A percentile compares a stretch with the other conserved stretches of the same genome.
phyloP scores from a whole-genome alignment of 2,329 filamentous ascomycete species.

The Cordyceps tenuipes region DNA sequence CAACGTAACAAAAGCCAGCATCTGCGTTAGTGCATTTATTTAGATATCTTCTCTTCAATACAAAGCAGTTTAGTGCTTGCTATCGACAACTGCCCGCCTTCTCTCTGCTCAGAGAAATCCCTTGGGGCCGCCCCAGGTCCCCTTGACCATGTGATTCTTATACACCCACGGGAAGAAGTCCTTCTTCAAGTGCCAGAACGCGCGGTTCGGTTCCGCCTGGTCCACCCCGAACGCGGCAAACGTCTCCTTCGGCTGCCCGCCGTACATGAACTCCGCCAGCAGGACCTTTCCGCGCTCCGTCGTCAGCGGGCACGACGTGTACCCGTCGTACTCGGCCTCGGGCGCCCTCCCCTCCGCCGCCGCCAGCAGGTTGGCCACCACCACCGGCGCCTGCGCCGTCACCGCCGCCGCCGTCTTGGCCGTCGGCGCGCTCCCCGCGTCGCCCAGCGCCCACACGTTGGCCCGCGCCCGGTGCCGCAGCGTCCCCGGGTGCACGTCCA shows the following conservation, averaged over 20 bases:
- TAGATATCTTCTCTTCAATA: too few relatives aligned
- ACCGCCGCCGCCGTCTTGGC: conserved; percentile 49
- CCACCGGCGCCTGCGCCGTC: conserved; percentile 41
- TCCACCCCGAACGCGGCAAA: conserved; percentile 50
- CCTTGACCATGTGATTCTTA: conserved; percentile 50
- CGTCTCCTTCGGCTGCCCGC: conserved; percentile 54
- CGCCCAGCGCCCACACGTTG: conserved; percentile 51
- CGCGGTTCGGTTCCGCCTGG: conserved; percentile 44
- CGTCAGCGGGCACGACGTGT: conserved; percentile 46
- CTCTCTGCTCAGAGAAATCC: conserved; percentile 27
- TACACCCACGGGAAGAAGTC: conserved; percentile 63
- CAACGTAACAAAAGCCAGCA: too few relatives aligned
- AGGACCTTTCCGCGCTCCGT: conserved; percentile 55
- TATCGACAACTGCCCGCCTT: too few relatives aligned
- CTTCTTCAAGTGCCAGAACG: conserved; percentile 57
- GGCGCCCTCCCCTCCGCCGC: conserved; percentile 33
- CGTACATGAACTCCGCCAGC: conserved; percentile 59
- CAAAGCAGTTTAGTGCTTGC: too few relatives aligned
- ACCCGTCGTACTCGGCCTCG: conserved; percentile 39
- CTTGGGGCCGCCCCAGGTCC: conserved; percentile 53
- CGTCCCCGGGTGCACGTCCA: conserved; percentile 48
- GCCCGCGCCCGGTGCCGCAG: conserved; percentile 43
- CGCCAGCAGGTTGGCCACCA: conserved; percentile 40
- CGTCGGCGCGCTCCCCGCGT: conserved; percentile 51
- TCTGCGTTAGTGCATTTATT: too few relatives aligned